Evolutionary conservation across 371 early-diverging fungal genomes (phyloP).

Genomic region (Syncephalastrum monosporum): DNA sequence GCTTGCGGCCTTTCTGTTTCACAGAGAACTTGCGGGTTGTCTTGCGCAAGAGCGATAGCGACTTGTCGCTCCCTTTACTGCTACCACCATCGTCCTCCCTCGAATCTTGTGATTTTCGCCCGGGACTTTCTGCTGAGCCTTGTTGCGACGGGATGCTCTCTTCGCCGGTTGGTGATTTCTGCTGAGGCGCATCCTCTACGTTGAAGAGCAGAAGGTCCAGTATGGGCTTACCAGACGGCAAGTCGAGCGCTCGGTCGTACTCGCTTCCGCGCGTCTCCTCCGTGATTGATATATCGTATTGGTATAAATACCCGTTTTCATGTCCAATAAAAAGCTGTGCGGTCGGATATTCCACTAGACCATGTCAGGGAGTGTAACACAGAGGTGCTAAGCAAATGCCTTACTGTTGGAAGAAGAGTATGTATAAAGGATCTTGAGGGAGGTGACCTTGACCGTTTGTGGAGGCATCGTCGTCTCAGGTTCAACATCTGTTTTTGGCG

Average conservation of each 20-base stretch:
- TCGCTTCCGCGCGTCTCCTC: too few species aligned
- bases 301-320: slow-evolving; percentile 35
- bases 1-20: too few species aligned
- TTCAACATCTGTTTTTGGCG: background rate
- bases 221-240: too few species aligned
- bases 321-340: slow-evolving; percentile 26
- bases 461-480: background rate
- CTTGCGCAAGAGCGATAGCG: slow-evolving; percentile 9
- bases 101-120: slow-evolving; percentile 5
- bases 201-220: too few species aligned
- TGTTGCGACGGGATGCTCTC: background rate
- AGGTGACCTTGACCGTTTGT: background rate
- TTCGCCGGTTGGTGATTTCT: background rate
- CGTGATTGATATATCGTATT: slow-evolving; percentile 16
- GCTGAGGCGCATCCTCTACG: too few species aligned
- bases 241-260: too few species aligned
- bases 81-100: slow-evolving; percentile 7
- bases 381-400: background rate
- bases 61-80: slow-evolving; percentile 6
- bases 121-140: slow-evolving; percentile 1
- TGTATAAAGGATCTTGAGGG: background rate
- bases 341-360: background rate
- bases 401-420: background rate
- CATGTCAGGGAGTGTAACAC: background rate
- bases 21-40: slow-evolving; percentile 14